Evolutionary conservation across 192 early-diverging fungal genomes (phyloP).

Genomic region (Linnemannia zychae): DNA sequence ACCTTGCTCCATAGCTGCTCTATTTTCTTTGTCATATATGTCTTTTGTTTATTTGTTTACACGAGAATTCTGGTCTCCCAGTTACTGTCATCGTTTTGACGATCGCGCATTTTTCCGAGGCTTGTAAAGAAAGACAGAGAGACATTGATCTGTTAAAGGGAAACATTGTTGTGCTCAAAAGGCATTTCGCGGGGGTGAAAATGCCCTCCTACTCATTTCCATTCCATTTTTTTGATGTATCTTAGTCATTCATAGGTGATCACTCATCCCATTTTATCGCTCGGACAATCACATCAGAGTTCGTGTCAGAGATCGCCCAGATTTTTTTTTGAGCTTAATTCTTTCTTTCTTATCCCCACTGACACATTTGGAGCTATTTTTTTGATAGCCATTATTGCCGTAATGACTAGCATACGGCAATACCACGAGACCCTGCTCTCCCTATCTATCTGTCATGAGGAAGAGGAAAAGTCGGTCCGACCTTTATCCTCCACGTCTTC

Average conservation of each 20-base stretch:
- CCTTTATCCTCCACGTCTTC: not conserved
- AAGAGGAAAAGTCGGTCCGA: no score
- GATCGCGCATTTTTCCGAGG: not conserved
- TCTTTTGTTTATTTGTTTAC: constrained; percentile 8
- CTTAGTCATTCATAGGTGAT: not conserved
- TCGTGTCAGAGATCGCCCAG: no score
- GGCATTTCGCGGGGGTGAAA: not conserved
- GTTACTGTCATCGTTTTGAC: not conserved
- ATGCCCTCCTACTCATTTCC: not conserved
- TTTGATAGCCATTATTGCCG: no score
- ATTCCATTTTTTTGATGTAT: not conserved
- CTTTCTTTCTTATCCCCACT: no score
- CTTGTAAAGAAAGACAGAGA: not conserved
- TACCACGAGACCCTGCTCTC: not conserved
- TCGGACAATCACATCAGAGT: no score
- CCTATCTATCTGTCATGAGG: not conserved
- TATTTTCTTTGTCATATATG: not conserved
- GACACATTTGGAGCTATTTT: no score
- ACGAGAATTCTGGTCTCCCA: not conserved
- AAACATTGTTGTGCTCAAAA: no score
- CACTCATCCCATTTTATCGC: no score
- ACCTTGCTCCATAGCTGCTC: not conserved
- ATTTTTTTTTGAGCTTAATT: no score
- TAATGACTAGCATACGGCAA: not conserved
- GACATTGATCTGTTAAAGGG: not conserved